Evolutionary conservation across 1,284 basidiomycete species (phyloP), one percentile per base, ranked within the genome.

Genomic region (Hypsizygus ulmarius): DNA sequence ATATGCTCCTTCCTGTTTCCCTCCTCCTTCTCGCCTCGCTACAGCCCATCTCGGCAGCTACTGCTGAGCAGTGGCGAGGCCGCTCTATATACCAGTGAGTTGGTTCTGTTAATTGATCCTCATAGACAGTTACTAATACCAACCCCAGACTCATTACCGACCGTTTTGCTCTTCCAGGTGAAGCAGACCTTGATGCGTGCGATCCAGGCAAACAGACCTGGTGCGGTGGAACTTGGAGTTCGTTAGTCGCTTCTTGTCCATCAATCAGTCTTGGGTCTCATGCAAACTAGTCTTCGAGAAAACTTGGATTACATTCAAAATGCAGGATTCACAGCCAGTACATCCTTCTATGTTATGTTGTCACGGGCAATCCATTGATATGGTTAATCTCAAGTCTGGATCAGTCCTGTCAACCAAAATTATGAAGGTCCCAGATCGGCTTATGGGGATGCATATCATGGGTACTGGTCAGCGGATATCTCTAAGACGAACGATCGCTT

Each of bases 271-370:
- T 19, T 45, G 18, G 16, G 12, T 11, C 42, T 28, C 34, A 43
- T 16, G 7, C 45, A 19, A 25, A 21, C 5, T 50, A 83, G 82
- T 2, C 81, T 89, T 58, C 77, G 76, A 47, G 74, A 79, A 56
- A 87, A 88, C 62, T 72, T 91, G 39, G 85, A 90, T 64, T 90
- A 90, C 64, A 82, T 90, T 49, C 81, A 89, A 56, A 70, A 77
- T 55, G 84, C 87, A 64, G 88, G 87, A 6, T 87, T 89, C 61
- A 87, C 87, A 42, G 85, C 87, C 56, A 77, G 74, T 88, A 64
- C 65, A 81, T 76, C 41, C 64, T 58, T 29, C 39, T 59, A 48
- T 27, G 27, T 41, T 29, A 16, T 52, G 41, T 41, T 34, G 47
- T 36, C 39, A 29, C 37, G 18, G 36, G 15, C 30, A 7, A 45